Evolutionary conservation across 148 eudicot genomes (phyloP), one percentile per base, ranked within the genome.

Genomic region (Nepenthes gracilis): DNA sequence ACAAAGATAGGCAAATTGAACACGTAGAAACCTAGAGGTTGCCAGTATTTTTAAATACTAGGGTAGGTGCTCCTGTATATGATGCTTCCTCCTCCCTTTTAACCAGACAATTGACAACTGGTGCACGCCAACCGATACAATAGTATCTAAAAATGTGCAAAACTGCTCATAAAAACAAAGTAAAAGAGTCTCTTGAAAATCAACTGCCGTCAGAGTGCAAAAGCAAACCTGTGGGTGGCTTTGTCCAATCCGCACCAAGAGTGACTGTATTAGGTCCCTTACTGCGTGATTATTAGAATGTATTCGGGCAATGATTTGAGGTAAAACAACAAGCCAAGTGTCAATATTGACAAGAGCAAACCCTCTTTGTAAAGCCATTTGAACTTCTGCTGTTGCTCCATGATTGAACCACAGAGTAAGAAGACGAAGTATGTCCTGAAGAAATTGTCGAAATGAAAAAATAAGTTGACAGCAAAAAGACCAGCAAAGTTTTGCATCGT

Each of bases 401-500:
- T 94, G 95, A 83, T 94, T 94, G 78, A 89, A 94, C 99, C 97
- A 94, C 61, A 93, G 68, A 43, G 99, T 94, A 38, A 94, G 88
- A 70, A 94, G 99, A 54, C 99, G 99, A 49, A 94, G 87, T 59
- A 94, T 94, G 75, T 94, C 99, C 99, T 89, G 77, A 48, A 63
- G 11, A 62, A 68, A 51, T 14, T 23, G 33, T 57, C 14, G n/a
- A 61, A n/a, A 47, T 40, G 36, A 52, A 57, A n/a, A 67, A 40
- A 9, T 38, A 33, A 57, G 52, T 65, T 32, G 23, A 52, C 14
- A 45, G 14, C 12, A 8, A 2, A n/a, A 35, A 8, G 36, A 33
- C 13, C 12, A 49, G 53, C 3, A 49, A 49, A 49, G 11, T 49
- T 10, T 49, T 49, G 53, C 53, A 49, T 10, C 0, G 15, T 2